Conservation (phyloP, 164 flowering plant species). For the Warburgia ugandensis region DNA sequence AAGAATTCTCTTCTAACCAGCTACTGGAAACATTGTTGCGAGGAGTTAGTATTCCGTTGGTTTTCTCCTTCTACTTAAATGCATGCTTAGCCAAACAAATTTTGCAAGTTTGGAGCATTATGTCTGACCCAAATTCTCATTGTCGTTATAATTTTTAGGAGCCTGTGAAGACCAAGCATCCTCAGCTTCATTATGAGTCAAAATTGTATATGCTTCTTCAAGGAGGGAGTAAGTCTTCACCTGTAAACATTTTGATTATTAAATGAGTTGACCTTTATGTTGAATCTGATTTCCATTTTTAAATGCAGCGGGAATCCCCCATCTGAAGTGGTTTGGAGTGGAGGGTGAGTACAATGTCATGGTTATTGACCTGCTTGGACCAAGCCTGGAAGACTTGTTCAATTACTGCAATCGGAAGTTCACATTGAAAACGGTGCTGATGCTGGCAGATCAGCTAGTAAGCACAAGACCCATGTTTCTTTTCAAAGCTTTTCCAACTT, state of each 20-base stretch:
- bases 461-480: slow-evolving; percentile 8
- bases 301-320: slow-evolving; percentile 53
- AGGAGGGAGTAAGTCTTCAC: slow-evolving; percentile 55
- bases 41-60: too few species aligned
- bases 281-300: slow-evolving; percentile 4
- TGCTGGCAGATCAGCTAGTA: slow-evolving; percentile 76
- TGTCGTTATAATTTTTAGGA: slow-evolving; percentile 31
- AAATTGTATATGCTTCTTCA: slow-evolving; percentile 68
- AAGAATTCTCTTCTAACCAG: too few species aligned
- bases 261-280: background rate
- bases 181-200: slow-evolving; percentile 69
- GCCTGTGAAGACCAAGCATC: slow-evolving; percentile 54
- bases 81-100: too few species aligned
- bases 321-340: slow-evolving; percentile 56
- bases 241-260: slow-evolving; percentile 4
- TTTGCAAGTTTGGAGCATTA: background rate
- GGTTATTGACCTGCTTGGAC: slow-evolving; percentile 64
- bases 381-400: slow-evolving; percentile 64
- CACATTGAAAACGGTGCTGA: slow-evolving; percentile 52
- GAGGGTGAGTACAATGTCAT: slow-evolving; percentile 56
- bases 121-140: background rate
- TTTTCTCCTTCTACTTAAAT: too few species aligned
- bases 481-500: too few species aligned
- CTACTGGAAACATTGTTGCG: too few species aligned
- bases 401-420: slow-evolving; percentile 56